phyloP scores from a whole-genome alignment of 1,284 basidiomycete species.

The Porphyrellus sp. region DNA sequence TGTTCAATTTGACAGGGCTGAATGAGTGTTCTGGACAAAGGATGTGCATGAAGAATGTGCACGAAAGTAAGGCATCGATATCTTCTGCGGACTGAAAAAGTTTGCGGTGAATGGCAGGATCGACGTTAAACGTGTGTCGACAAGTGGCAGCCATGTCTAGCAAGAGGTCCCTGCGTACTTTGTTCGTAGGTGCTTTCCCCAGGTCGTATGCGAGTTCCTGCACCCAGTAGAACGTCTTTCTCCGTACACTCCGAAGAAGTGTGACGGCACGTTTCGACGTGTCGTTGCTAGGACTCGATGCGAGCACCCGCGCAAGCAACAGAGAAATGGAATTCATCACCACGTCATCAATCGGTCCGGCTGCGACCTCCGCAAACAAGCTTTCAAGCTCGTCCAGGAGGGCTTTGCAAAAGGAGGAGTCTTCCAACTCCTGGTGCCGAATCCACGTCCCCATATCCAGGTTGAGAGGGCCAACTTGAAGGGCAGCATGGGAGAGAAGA shows the following conservation, averaged over 20 bases:
- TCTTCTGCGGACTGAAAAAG: not conserved
- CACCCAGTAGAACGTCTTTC: not conserved
- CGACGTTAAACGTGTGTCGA: not conserved
- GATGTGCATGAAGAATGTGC: not conserved
- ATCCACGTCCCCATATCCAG: not conserved
- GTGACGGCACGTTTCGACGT: not conserved
- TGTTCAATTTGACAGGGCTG: not conserved
- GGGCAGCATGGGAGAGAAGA: not conserved
- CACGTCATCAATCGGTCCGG: not conserved
- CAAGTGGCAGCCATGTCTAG: not conserved
- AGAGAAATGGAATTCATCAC: not conserved
- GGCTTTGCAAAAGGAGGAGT: not conserved
- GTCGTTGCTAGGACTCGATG: not conserved
- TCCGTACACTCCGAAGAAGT: not conserved
- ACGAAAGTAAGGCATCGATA: not conserved
- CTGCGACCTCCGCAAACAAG: not conserved
- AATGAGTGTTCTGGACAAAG: not conserved
- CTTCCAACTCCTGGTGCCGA: not conserved
- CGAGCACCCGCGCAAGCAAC: not conserved
- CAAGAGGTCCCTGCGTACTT: not conserved
- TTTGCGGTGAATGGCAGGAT: not conserved
- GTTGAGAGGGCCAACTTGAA: not conserved
- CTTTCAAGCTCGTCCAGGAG: not conserved
- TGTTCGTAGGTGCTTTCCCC: not conserved
- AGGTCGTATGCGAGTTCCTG: not conserved